Conservation (phyloP, 495 filamentous ascomycete species). For the Podospora fimiseda region DNA sequence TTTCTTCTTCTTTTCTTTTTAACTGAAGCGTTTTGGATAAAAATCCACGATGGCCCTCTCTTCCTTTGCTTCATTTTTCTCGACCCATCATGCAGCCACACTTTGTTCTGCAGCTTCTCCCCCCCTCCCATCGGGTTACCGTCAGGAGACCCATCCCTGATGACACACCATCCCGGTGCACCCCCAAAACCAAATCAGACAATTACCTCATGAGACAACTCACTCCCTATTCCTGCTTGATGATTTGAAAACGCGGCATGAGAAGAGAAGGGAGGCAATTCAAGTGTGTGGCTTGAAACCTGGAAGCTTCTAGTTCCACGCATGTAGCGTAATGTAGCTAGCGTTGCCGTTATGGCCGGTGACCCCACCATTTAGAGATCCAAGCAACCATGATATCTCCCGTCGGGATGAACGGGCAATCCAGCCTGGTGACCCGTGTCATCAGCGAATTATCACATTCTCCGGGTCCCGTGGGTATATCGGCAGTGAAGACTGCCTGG, state of each 20-base stretch:
- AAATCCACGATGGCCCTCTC: too few relatives aligned
- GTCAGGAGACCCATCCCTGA: constrained; percentile 4
- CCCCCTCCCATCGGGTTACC: constrained; percentile 4
- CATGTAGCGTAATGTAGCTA: not conserved
- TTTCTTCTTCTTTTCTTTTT: not conserved
- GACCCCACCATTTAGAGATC: constrained; percentile 6
- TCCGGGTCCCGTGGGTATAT: not conserved
- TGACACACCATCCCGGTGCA: constrained; percentile 5
- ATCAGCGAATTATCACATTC: not conserved
- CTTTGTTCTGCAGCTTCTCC: not conserved
- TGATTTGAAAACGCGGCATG: constrained; percentile 8
- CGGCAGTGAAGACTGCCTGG: not conserved
- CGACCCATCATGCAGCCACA: constrained; percentile 14
- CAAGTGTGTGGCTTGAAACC: constrained; percentile 2
- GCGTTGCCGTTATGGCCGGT: not conserved
- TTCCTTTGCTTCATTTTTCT: too few relatives aligned
- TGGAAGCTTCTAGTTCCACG: constrained; percentile 6
- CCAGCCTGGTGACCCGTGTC: constrained; percentile 10
- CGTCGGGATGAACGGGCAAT: not conserved
- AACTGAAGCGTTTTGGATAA: too few relatives aligned
- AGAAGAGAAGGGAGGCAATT: constrained; percentile 1
- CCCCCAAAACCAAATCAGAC: not conserved
- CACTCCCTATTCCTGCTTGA: not conserved
- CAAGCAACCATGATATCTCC: not conserved
- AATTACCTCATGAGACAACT: constrained; percentile 9